Evolutionary conservation across 2,329 filamentous ascomycete genomes (phyloP).

Genomic region (Hypoxylon sp.): DNA sequence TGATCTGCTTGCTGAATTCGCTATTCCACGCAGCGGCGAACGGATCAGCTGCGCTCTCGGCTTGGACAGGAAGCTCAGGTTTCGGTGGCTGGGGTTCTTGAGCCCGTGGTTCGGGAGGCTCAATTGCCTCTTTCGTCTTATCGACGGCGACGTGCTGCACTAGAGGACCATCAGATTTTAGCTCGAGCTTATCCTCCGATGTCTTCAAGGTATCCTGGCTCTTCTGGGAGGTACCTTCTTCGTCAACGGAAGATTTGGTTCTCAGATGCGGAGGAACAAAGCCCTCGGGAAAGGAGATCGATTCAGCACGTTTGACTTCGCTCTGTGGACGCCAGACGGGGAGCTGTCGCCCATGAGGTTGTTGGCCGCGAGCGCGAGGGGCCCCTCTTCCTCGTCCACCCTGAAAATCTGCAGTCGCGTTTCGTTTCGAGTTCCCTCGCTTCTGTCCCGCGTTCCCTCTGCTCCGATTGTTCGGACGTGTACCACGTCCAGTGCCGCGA

Average conservation of each 20-base stretch:
- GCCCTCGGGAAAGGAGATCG: background rate
- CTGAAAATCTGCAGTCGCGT: background rate
- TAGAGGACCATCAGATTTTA: no score
- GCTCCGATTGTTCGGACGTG: background rate
- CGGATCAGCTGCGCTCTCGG: background rate
- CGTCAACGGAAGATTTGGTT: no score
- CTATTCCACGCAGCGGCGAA: slow-evolving; percentile 3
- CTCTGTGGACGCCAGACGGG: background rate
- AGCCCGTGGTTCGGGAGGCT: background rate
- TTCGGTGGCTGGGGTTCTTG: background rate
- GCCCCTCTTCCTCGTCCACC: background rate
- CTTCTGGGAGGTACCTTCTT: no score
- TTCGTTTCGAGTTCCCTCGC: background rate
- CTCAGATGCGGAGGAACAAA: slow-evolving; percentile 1
- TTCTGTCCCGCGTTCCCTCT: background rate
- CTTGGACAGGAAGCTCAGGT: no score
- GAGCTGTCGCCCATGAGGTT: background rate
- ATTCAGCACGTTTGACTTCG: background rate
- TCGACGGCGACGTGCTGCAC: background rate
- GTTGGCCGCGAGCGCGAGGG: background rate
- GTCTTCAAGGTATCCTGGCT: background rate
- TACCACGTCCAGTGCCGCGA: background rate
- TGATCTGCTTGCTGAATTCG: background rate
- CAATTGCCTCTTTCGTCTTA: background rate
- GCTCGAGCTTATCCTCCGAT: background rate